Conservation (phyloP, 2,329 filamentous ascomycete genomes). For the Colletotrichum plurivorum region DNA sequence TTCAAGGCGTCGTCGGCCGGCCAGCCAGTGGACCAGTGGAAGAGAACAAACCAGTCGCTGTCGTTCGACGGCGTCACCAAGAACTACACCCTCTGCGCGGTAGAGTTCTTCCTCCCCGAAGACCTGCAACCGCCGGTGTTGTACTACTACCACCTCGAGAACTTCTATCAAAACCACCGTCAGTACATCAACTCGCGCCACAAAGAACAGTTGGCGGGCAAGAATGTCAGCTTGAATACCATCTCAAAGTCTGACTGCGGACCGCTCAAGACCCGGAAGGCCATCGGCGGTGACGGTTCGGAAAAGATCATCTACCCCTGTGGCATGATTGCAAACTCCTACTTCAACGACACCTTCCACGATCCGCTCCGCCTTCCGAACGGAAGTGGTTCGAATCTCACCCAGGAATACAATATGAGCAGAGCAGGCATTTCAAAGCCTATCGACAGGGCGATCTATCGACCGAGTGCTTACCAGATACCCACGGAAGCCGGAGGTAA, state of each 20-base stretch:
- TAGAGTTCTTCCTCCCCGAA: conserved; percentile 20
- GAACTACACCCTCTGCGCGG: conserved; percentile 13
- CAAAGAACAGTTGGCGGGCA: conserved; percentile 4
- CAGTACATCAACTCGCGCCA: conserved; percentile 17
- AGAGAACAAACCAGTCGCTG: neutral
- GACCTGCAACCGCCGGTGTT: conserved; percentile 11
- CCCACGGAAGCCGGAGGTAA: neutral
- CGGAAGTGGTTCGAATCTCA: neutral
- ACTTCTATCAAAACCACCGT: conserved; percentile 14
- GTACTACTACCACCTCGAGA: conserved; percentile 19
- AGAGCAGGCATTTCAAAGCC: neutral
- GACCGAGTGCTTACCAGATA: conserved; percentile 1
- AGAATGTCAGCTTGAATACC: neutral
- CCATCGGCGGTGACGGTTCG: neutral
- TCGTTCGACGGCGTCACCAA: conserved; percentile 6
- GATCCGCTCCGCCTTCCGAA: conserved; percentile 6
- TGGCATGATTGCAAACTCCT: conserved; percentile 18
- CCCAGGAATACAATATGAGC: conserved; percentile 6
- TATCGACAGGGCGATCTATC: conserved; percentile 1
- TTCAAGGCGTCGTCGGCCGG: conserved; percentile 21
- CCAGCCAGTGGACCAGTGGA: conserved; percentile 16
- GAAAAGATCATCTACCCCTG: conserved; percentile 18
- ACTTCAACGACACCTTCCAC: conserved; percentile 25
- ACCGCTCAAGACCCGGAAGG: neutral
- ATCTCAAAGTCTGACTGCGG: conserved; percentile 7